Base-by-base conservation (phyloP, 176 grass and related monocot species). In the Oryza meyeriana region DNA sequence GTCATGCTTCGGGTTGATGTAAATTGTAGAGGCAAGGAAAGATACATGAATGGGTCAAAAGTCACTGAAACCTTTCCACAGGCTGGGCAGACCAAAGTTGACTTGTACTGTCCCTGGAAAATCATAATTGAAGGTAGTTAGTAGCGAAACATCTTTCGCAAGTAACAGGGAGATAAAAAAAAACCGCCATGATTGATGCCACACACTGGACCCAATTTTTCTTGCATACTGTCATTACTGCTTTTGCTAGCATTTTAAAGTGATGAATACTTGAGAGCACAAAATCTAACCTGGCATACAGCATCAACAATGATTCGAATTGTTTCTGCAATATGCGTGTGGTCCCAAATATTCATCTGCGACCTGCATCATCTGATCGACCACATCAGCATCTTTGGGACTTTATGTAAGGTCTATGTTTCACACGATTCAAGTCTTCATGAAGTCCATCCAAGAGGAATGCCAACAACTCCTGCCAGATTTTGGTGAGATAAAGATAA, bases 231-330 rank as follows among this genome's bases (percentile, higher is more conserved):
- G 28, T 48, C 12, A 41, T 7, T 16, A 40, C 59, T 55, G 38
- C 40, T 79, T n/a, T 85, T 38, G 30, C 13, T 85, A 79, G 55
- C 2, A 32, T 36, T 64, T 64, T 11, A 70, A 86, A 52, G 16
- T 1, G 47, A n/a, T 1, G 47, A 22, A 71, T 13, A 26, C 12
- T 52, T 20, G 5, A 66, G 13, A 72, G 63, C 57, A 64, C 71
- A 64, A 64, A 71, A 55, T 47, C 7, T 27, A 78, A 97, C 97
- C 93, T 99, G 97, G 87, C 97, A 99, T 68, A 99, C 97, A n/a
- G n/a, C n/a, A 71, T 99, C 97, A 88, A 99, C 97, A 82, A 99
- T 96, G 34, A 99, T 99, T 58, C n/a, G 97, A 99, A 95, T 99
- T 83, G 57, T 99, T 99, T 87, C 97, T 84, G 97, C 93, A 85